Evolutionary conservation across 2,329 filamentous ascomycete species (phyloP), one percentile per base, ranked within the genome.

Genomic region (Ilyonectria sp.): DNA sequence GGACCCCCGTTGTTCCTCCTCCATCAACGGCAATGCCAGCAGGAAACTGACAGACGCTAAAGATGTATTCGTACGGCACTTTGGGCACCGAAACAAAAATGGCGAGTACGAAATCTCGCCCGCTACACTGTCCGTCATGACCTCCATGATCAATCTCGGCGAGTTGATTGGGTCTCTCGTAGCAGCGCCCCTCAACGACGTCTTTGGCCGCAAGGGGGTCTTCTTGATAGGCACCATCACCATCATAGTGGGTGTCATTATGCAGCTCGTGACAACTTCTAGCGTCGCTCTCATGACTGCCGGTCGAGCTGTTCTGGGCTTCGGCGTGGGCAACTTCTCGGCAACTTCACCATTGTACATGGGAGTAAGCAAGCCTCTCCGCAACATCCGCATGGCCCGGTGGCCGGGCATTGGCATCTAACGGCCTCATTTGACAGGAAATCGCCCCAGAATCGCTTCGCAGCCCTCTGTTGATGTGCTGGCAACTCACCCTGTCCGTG

Each of bases 61-160:
- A 78, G 78, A 79, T 67, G 75, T 78, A 26, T 81, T 81, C 69
- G 55, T 79, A 11, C 65, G 74, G 46, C 75, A 81, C 58, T 82
- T 81, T 60, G 79, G 80, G 35, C 63, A 71, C 15, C 68, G 63
- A 9, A 69, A 72, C 54, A 52, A 61, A 3, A 66, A 80, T 47
- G 79, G 77, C 46, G 68, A 67, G 9, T 79, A 77, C 62, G 72
- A 70, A 19, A 78, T 80, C 44, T 66, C 71, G 1, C 70, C 79
- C 2, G 61, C 65, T 8, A 68, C 62, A 5, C 43, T 75, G 40
- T 68, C 74, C 15, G 43, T 75, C 71, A 82, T 79, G 78, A 79
- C 79, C 15, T 81, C 79, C 62, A 78, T 80, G 73, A 82, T 82
- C 70, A 80, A 82, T 60, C 75, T 82, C 23, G 80, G 80, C 55